Conservation (phyloP, 2,329 filamentous ascomycete genomes). For the Colletotrichum sp. region DNA sequence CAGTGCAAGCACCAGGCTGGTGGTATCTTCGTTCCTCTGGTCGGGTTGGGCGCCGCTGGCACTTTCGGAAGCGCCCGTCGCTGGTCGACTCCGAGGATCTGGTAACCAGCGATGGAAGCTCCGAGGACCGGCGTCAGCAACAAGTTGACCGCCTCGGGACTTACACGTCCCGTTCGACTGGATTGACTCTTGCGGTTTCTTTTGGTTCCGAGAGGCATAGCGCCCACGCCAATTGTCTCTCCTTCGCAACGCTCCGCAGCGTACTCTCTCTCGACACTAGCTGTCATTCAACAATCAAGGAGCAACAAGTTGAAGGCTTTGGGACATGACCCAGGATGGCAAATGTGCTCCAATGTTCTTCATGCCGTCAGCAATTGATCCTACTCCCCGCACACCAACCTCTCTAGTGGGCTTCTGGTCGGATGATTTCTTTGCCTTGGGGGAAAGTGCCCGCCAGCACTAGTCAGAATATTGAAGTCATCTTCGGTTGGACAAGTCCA, state of each 20-base stretch:
- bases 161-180: not conserved
- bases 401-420: not conserved
- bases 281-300: not conserved
- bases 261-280: not conserved
- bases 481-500: not conserved
- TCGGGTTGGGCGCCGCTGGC: not conserved
- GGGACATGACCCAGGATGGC: not conserved
- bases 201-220: not conserved
- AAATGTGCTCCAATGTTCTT: not conserved
- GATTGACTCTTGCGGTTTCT: not conserved
- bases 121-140: not conserved
- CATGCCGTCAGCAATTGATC: slow-evolving; percentile 10
- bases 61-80: not conserved
- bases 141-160: not conserved
- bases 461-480: not conserved
- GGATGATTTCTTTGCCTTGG: not conserved
- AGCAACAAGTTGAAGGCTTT: not conserved
- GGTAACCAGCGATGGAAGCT: not conserved
- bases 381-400: not conserved
- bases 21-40: not conserved
- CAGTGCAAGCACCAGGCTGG: not conserved
- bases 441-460: not conserved
- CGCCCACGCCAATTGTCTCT: not conserved
- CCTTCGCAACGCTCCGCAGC: not conserved
- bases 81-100: not conserved